A percentile compares a stretch with the other conserved stretches of the same genome.
Conservation (phyloP, 768 basidiomycete genomes). For the Lactarius indigo region DNA sequence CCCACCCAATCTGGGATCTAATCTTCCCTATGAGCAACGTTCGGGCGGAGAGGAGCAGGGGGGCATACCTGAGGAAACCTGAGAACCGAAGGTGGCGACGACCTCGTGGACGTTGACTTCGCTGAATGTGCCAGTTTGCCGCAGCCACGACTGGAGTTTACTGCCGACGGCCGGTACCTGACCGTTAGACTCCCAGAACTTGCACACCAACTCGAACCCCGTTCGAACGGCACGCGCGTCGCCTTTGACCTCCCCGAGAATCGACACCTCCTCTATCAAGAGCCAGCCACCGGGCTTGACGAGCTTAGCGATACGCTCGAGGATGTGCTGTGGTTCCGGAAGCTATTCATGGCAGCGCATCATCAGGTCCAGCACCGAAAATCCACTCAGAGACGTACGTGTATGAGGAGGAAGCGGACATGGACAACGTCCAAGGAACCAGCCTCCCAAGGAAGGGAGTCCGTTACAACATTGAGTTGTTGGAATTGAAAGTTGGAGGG, state of each 20-base stretch:
- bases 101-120: conserved; percentile 17
- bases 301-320: conserved; percentile 25
- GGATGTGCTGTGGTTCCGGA: conserved; percentile 22
- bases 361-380: background rate
- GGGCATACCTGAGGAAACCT: background rate
- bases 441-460: conserved; percentile 23
- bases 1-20: background rate
- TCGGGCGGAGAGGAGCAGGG: background rate
- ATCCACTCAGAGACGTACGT: conserved; percentile 19
- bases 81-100: background rate
- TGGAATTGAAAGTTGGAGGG: conserved; percentile 28
- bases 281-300: conserved; percentile 31
- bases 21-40: background rate
- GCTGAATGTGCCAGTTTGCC: conserved; percentile 3
- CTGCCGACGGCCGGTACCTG: background rate
- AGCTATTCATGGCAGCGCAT: conserved; percentile 15
- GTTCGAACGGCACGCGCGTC: background rate
- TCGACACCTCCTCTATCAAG: conserved; percentile 28
- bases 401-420: conserved; percentile 27
- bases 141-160: conserved; percentile 5
- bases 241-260: conserved; percentile 1
- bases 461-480: conserved; percentile 26
- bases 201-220: background rate
- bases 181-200: conserved; percentile 13
- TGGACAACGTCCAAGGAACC: conserved; percentile 29